These are phyloP conservation scores for Diospyros lotus DNA, from an alignment of 148 eudicot species.

Conservation along the genomic window DNA sequence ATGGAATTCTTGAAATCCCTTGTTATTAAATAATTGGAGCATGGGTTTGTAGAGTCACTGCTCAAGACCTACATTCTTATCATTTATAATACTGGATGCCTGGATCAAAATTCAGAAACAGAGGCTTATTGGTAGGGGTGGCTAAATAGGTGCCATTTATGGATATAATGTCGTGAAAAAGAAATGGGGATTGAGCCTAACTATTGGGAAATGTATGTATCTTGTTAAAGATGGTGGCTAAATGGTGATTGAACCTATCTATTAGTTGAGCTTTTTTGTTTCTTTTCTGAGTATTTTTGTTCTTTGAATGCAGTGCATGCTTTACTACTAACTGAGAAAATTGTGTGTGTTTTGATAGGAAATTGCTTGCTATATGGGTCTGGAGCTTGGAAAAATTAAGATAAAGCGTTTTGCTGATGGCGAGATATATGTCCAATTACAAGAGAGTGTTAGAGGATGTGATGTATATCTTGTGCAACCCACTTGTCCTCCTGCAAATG, in stretches of 20 bases:
- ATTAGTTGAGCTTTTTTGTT: background rate
- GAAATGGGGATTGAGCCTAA: no score
- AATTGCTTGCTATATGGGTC: constrained; percentile 92
- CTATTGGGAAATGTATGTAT: no score
- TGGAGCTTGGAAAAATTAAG: constrained; percentile 70
- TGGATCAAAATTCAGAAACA: background rate
- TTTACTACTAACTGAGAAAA: background rate
- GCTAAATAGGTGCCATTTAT: no score
- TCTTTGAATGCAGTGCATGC: background rate
- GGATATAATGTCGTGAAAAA: no score
- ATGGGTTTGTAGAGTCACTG: no score
- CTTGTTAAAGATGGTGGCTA: no score
- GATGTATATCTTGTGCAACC: constrained; percentile 90
- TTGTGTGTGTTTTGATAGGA: constrained; percentile 36
- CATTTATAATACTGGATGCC: background rate
- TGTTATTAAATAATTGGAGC: no score
- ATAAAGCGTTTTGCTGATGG: constrained; percentile 94
- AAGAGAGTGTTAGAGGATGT: constrained; percentile 97
- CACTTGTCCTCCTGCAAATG: constrained; percentile 95
- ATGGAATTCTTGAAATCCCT: no score
- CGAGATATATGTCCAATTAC: constrained; percentile 87
- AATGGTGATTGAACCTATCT: no score
- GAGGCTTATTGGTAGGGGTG: background rate
- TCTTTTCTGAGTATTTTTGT: background rate
- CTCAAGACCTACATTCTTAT: background rate